Conservation (phyloP, 1,284 basidiomycete genomes). For the Cryptococcus sp. region DNA sequence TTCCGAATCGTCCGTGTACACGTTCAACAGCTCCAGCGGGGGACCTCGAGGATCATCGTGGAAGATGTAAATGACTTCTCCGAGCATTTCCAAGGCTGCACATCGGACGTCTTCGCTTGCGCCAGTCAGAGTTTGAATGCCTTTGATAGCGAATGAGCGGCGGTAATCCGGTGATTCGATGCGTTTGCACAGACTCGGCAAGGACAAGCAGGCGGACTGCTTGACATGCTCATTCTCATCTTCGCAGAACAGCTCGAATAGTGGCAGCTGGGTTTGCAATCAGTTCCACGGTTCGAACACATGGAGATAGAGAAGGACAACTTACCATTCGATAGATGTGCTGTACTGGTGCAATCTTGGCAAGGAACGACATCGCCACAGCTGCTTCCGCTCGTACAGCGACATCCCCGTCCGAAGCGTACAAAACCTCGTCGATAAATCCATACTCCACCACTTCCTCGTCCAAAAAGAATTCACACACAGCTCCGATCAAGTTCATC, state of each 20-base stretch:
- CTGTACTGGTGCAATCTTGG: slow-evolving; percentile 77
- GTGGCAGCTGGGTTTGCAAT: slow-evolving; percentile 62
- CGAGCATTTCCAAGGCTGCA: slow-evolving; percentile 83
- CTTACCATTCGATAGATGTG: slow-evolving; percentile 68
- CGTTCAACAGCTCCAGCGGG: slow-evolving; percentile 73
- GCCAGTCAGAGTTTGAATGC: slow-evolving; percentile 64
- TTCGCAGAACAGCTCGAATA: slow-evolving; percentile 69
- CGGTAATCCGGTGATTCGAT: slow-evolving; percentile 61
- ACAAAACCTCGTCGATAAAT: slow-evolving; percentile 80
- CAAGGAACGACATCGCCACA: slow-evolving; percentile 82
- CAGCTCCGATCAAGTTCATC: slow-evolving; percentile 81
- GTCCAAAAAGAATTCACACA: slow-evolving; percentile 60
- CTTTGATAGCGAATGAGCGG: slow-evolving; percentile 64
- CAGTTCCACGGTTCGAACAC: not conserved
- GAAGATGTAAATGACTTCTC: slow-evolving; percentile 89
- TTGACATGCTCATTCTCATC: slow-evolving; percentile 83
- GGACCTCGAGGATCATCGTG: slow-evolving; percentile 64
- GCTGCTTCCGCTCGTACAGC: slow-evolving; percentile 89
- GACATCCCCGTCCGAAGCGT: slow-evolving; percentile 72
- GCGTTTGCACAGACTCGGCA: slow-evolving; percentile 75
- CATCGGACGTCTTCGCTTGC: slow-evolving; percentile 74
- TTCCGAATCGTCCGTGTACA: slow-evolving; percentile 62
- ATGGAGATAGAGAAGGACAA: slow-evolving; percentile 9
- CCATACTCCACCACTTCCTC: slow-evolving; percentile 63
- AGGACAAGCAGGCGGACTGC: slow-evolving; percentile 81